Base-by-base conservation (phyloP, 108 stramenopile genomes). In the Bacterosira constricta region DNA sequence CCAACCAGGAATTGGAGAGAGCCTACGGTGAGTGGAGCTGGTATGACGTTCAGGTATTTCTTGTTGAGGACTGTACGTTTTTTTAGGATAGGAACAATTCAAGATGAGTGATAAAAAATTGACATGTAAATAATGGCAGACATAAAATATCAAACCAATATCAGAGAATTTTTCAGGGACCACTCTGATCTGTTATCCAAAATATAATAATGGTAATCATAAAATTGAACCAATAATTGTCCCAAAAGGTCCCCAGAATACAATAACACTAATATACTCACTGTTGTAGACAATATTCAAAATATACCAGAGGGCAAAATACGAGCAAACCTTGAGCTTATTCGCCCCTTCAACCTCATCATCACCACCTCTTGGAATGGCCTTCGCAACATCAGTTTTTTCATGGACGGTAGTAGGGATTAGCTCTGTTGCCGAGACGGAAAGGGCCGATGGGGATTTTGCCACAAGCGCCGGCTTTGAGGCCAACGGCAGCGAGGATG, bases 231-330 rank as follows among this genome's bases (percentile, higher is more conserved):
- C 15, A 11, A 49, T 5, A 49, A 49, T 17, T 13, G 6, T 49
- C 17, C 17, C 47, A 49, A 6, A 49, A 18, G 15, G 25, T 21
- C 38, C 4, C 41, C 4, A 36, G 25, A 62, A 27, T 30, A 10
- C 3, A 36, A 18, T n/a, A n/a, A 29, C 52, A 47, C 45, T 17
- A 10, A 42, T 12, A 10, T 57, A 91, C 90, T 85, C 81, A 89
- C 88, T 96, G 83, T 99, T 99, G 92, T 99, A 99, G 65, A 90
- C 71, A 51, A 99, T 77, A 73, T 98, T 99, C 60, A 99, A 90
- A 26, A 91, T 89, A 75, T 98, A 99, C 98, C 98, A 99, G 41
- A 97, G 72, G 12, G 68, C 88, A 77, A 99, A 99, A 72, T 94
- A 96, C 13, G 75, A 77, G 37, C 85, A 90, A 60, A 97, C 78